Evolutionary conservation across 306 rosid genomes (phyloP).

Genomic region (Lithocarpus polystachyus): DNA sequence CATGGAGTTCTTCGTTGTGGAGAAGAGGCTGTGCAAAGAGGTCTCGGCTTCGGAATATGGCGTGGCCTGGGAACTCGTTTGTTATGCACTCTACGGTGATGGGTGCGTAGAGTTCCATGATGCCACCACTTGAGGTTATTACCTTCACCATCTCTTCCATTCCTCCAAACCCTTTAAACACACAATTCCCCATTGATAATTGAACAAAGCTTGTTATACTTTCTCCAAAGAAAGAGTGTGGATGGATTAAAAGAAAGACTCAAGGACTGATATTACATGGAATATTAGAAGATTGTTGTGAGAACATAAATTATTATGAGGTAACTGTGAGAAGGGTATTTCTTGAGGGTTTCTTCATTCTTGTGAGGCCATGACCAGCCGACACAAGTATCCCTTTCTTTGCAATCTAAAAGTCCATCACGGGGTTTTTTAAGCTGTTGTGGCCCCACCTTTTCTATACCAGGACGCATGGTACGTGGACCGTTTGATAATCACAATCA

Average conservation of each 20-base stretch:
- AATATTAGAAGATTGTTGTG: constrained; percentile 1
- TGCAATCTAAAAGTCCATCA: constrained; percentile 23
- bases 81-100: constrained; percentile 56
- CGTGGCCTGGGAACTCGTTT: constrained; percentile 65
- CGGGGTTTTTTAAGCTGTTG: constrained; percentile 15
- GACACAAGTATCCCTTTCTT: constrained; percentile 65
- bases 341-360: constrained; percentile 45
- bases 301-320: not conserved
- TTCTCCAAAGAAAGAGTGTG: not conserved
- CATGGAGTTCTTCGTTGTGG: constrained; percentile 53
- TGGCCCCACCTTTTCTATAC: constrained; percentile 33
- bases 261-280: not conserved
- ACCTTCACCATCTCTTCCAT: constrained; percentile 47
- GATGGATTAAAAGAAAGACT: not conserved
- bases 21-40: constrained; percentile 48
- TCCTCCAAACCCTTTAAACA: constrained; percentile 45
- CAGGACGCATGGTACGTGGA: not conserved
- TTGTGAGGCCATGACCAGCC: constrained; percentile 28
- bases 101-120: constrained; percentile 69
- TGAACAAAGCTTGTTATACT: not conserved
- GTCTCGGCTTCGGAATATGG: constrained; percentile 48
- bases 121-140: constrained; percentile 60
- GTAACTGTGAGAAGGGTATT: constrained; percentile 16
- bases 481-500: not conserved
- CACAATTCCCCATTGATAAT: constrained; percentile 64